A percentile compares a stretch with the other conserved stretches of the same genome.
Conservation (phyloP, 148 eudicot species). For the Rhododendron kiyosumense region DNA sequence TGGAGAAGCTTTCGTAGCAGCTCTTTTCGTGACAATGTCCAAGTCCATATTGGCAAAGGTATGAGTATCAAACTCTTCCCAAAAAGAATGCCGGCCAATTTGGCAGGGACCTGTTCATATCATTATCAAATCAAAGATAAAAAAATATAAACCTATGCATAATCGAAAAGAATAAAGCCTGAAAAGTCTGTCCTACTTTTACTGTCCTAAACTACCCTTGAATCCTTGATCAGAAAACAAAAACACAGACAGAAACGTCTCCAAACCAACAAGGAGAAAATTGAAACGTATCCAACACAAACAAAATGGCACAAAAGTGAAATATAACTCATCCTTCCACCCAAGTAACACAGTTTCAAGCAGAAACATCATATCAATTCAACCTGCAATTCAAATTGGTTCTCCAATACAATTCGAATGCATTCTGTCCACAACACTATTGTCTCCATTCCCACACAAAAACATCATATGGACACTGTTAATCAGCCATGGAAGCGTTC, state of each 20-base stretch:
- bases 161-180: not conserved
- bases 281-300: not conserved
- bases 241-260: not conserved
- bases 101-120: not conserved
- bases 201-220: not conserved
- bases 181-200: too few species aligned
- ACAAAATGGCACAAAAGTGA: too few species aligned
- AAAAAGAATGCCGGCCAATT: not conserved
- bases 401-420: too few species aligned
- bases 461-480: too few species aligned
- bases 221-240: not conserved
- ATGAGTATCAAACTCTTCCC: not conserved
- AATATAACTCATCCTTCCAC: too few species aligned
- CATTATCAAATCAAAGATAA: not conserved
- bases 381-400: not conserved
- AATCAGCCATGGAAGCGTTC: too few species aligned
- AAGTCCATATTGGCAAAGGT: not conserved
- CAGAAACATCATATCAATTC: not conserved
- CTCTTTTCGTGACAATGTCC: not conserved
- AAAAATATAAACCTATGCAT: not conserved
- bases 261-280: not conserved
- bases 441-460: too few species aligned
- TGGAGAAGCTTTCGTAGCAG: not conserved
- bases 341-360: not conserved
- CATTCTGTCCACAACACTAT: too few species aligned